Evolutionary conservation across 345 rosid genomes (phyloP).

Genomic region (Gossypium anomalum): DNA sequence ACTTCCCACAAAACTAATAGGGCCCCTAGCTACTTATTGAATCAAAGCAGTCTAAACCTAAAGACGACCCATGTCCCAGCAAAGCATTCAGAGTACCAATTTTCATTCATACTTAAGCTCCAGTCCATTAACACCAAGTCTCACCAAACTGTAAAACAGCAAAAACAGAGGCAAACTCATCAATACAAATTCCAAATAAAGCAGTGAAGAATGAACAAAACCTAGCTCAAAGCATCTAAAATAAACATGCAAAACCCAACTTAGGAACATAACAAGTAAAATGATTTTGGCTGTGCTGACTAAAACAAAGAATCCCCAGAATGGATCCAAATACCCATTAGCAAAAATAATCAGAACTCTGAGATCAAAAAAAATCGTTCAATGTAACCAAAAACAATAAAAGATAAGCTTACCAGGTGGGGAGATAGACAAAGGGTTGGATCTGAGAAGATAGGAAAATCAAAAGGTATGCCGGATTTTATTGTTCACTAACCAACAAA

Average conservation of each 20-base stretch:
- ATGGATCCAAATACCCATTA: neutral
- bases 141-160: slow-evolving; percentile 32
- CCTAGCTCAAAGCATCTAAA: slow-evolving; percentile 20
- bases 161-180: slow-evolving; percentile 22
- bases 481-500: slow-evolving; percentile 2
- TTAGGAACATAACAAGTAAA: slow-evolving; percentile 9
- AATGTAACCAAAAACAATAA: neutral
- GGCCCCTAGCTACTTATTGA: neutral
- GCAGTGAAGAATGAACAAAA: slow-evolving; percentile 9
- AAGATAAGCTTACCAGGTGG: slow-evolving; percentile 18
- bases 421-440: slow-evolving; percentile 12
- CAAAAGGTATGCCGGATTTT: slow-evolving; percentile 1
- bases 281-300: slow-evolving; percentile 2
- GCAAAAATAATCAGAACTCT: slow-evolving; percentile 5
- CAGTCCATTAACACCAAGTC: slow-evolving; percentile 46
- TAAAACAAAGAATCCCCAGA: slow-evolving; percentile 16
- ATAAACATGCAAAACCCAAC: neutral
- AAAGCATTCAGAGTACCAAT: slow-evolving; percentile 33
- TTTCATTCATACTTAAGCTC: slow-evolving; percentile 37
- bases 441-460: slow-evolving; percentile 20
- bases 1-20: neutral
- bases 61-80: slow-evolving; percentile 23
- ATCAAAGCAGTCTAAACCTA: slow-evolving; percentile 23
- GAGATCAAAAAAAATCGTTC: slow-evolving; percentile 15
- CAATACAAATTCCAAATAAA: slow-evolving; percentile 14